These are phyloP conservation scores for Adansonia rubrostipa DNA, from an alignment of 441 rosid genomes.

Conservation along the genomic window DNA sequence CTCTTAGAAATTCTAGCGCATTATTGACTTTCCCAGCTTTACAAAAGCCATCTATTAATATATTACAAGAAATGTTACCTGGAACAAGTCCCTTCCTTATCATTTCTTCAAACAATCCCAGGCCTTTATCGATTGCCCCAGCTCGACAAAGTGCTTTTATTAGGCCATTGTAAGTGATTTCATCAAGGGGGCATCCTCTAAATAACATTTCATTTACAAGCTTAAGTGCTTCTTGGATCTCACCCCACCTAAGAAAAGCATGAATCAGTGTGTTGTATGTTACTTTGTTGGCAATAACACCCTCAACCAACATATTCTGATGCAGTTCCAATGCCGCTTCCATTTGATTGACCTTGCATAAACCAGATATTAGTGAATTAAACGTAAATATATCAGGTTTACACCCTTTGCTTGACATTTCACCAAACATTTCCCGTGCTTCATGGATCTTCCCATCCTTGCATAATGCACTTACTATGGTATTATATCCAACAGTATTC, in stretches of 20 bases:
- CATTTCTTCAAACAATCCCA: constrained; percentile 80
- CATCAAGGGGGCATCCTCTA: constrained; percentile 72
- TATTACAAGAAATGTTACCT: constrained; percentile 70
- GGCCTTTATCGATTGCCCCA: constrained; percentile 65
- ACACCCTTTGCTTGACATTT: constrained; percentile 81
- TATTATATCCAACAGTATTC: constrained; percentile 79
- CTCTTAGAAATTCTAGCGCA: constrained; percentile 68
- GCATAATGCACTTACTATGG: constrained; percentile 63
- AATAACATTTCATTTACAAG: constrained; percentile 79
- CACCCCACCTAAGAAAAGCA: constrained; percentile 61
- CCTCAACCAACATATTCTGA: constrained; percentile 71
- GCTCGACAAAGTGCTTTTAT: constrained; percentile 65
- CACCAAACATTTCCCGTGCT: constrained; percentile 55
- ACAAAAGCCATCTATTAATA: constrained; percentile 69
- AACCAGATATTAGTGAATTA: constrained; percentile 71
- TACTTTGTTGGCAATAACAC: constrained; percentile 77
- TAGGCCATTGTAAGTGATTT: constrained; percentile 75
- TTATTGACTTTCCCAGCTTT: constrained; percentile 57
- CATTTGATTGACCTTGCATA: constrained; percentile 59
- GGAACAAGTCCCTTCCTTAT: constrained; percentile 54
- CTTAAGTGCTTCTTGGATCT: constrained; percentile 70
- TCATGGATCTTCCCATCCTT: constrained; percentile 55
- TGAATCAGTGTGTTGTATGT: constrained; percentile 78
- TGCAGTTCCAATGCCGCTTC: constrained; percentile 64
- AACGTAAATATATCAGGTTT: constrained; percentile 81